Evolutionary conservation across 371 early-diverging fungal species (phyloP).

Genomic region (Nematocida ausubeli): DNA sequence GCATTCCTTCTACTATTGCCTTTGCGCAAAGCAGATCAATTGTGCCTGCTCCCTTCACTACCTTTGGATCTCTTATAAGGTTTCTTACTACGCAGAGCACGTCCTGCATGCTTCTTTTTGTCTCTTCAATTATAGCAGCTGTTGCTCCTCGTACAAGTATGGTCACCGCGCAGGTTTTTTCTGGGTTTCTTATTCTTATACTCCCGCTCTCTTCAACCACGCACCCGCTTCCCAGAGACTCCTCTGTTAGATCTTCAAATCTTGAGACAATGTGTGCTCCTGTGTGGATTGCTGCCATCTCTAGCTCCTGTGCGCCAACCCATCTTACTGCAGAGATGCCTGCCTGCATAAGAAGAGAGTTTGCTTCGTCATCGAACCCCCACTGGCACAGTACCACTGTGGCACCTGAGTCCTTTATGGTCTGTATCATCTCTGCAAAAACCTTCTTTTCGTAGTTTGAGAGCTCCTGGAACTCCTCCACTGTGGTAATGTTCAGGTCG

Average conservation of each 20-base stretch:
- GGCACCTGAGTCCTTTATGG: slow-evolving; percentile 89
- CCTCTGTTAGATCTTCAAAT: slow-evolving; percentile 84
- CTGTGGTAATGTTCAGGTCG: slow-evolving; percentile 88
- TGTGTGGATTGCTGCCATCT: slow-evolving; percentile 92
- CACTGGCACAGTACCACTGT: slow-evolving; percentile 98
- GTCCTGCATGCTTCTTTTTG: slow-evolving; percentile 94
- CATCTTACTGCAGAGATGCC: slow-evolving; percentile 95
- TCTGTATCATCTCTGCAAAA: slow-evolving; percentile 89
- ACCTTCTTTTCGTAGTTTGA: slow-evolving; percentile 86
- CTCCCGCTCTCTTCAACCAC: slow-evolving; percentile 91
- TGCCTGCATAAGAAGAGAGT: slow-evolving; percentile 92
- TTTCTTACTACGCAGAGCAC: slow-evolving; percentile 98
- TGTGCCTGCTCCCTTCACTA: slow-evolving; percentile 98
- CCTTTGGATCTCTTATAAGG: slow-evolving; percentile 84
- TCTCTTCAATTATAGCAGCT: slow-evolving; percentile 97
- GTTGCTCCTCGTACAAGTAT: slow-evolving; percentile 95
- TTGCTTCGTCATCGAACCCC: slow-evolving; percentile 99
- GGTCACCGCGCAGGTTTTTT: slow-evolving; percentile 87
- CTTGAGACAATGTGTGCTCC: slow-evolving; percentile 96
- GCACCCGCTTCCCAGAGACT: slow-evolving; percentile 87
- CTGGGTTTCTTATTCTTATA: slow-evolving; percentile 77
- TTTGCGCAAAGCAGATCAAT: slow-evolving; percentile 86
- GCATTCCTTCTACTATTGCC: slow-evolving; percentile 15
- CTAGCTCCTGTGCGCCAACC: slow-evolving; percentile 99
- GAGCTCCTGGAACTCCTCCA: slow-evolving; percentile 90